phyloP scores from a whole-genome alignment of 2,329 filamentous ascomycete genomes.

The Alternaria panax region DNA sequence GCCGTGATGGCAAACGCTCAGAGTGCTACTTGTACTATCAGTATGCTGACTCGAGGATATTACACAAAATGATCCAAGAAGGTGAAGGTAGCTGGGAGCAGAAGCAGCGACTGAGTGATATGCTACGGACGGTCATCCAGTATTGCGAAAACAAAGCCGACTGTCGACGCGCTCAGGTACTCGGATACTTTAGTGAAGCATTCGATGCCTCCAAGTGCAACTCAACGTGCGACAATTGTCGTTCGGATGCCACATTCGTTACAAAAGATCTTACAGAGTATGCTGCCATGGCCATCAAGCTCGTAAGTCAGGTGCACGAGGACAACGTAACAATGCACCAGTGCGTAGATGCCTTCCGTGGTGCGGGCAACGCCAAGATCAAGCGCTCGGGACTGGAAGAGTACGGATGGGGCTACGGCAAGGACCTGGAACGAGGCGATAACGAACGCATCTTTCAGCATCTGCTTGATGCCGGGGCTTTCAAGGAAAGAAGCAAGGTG shows the following conservation, averaged over 20 bases:
- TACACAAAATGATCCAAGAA: constrained; percentile 84
- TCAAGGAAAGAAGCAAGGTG: constrained; percentile 73
- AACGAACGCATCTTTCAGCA: constrained; percentile 84
- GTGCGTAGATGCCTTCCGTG: constrained; percentile 84
- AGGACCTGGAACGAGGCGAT: constrained; percentile 74
- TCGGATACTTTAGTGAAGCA: constrained; percentile 91
- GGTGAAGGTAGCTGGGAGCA: constrained; percentile 78
- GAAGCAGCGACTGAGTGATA: constrained; percentile 81
- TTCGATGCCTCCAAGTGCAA: constrained; percentile 77
- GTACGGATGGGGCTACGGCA: constrained; percentile 69
- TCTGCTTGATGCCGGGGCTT: constrained; percentile 74
- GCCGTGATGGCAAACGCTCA: constrained; percentile 85
- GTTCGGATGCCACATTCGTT: constrained; percentile 73
- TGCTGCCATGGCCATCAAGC: constrained; percentile 72
- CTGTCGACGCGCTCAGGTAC: constrained; percentile 85
- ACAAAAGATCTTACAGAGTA: constrained; percentile 78
- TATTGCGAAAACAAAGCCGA: constrained; percentile 91
- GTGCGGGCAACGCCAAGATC: constrained; percentile 68
- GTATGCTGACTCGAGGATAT: constrained; percentile 75
- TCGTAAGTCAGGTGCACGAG: constrained; percentile 67
- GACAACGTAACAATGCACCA: constrained; percentile 71
- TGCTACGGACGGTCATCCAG: constrained; percentile 83
- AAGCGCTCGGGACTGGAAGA: constrained; percentile 63
- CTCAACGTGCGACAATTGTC: constrained; percentile 87
- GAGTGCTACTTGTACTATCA: constrained; percentile 91